Evolutionary conservation across 371 early-diverging fungal genomes (phyloP).

Genomic region (Mortierella sp.): DNA sequence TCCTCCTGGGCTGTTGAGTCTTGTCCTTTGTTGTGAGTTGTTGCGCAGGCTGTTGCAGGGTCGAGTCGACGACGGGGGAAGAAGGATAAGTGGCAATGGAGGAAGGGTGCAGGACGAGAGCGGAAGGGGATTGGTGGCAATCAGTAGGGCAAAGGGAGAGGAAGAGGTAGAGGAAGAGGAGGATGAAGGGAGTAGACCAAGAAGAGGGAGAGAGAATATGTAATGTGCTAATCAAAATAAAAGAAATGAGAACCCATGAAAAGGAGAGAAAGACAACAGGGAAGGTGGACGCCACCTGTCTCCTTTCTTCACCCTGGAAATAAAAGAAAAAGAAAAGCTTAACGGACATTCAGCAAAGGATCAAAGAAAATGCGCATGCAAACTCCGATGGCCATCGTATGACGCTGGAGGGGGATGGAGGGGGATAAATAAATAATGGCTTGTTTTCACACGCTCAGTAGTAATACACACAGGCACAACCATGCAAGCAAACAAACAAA

Average conservation of each 20-base stretch:
- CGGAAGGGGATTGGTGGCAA: neutral
- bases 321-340: neutral
- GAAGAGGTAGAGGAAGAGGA: neutral
- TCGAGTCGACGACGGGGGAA: neutral
- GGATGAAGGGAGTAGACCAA: no score
- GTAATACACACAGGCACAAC: no score
- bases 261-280: neutral
- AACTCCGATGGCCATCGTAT: no score
- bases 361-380: neutral
- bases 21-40: neutral
- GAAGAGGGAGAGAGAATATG: neutral
- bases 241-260: no score
- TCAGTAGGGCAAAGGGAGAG: neutral
- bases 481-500: no score
- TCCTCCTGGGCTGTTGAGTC: neutral
- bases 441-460: no score
- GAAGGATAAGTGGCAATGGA: neutral
- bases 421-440: no score
- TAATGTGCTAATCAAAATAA: no score
- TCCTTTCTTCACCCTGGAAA: neutral
- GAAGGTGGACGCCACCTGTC: neutral
- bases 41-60: neutral
- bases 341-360: neutral
- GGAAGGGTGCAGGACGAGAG: neutral
- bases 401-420: no score